Evolutionary conservation across 257 asterid genomes (phyloP).

Genomic region (Solanum paucissectum): DNA sequence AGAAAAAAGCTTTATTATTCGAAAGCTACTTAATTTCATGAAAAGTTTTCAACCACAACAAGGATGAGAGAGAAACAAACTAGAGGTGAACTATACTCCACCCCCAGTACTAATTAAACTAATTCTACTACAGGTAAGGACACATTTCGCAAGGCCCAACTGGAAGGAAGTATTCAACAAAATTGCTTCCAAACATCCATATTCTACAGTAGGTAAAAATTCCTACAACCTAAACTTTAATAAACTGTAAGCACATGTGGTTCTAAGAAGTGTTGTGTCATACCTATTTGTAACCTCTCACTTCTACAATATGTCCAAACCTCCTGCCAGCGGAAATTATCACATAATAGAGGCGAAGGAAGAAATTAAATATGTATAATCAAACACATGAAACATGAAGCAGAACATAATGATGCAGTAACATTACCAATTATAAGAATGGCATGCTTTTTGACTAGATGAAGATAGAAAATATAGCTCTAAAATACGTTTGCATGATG

Average conservation of each 20-base stretch:
- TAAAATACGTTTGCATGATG: background rate
- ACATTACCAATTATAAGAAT: background rate
- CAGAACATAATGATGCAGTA: background rate
- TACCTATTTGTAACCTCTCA: background rate
- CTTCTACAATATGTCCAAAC: background rate
- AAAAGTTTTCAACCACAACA: background rate
- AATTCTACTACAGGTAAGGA: constrained; percentile 53
- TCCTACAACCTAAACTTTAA: background rate
- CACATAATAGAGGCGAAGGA: background rate
- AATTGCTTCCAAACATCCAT: constrained; percentile 71
- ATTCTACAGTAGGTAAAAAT: constrained; percentile 64
- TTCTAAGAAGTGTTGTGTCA: background rate
- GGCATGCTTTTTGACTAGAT: background rate
- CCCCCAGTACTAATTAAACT: background rate
- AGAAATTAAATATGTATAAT: background rate
- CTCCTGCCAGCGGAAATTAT: background rate
- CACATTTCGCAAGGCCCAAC: constrained; percentile 29
- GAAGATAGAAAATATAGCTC: background rate
- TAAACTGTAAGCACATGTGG: background rate
- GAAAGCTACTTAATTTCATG: background rate
- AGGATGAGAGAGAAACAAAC: background rate
- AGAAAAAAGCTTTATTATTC: background rate
- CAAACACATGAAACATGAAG: background rate
- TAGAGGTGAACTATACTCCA: background rate
- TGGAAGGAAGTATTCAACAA: constrained; percentile 82